Conservation (phyloP, 352 stramenopile species). For the Aphanomyces cochlioides region DNA sequence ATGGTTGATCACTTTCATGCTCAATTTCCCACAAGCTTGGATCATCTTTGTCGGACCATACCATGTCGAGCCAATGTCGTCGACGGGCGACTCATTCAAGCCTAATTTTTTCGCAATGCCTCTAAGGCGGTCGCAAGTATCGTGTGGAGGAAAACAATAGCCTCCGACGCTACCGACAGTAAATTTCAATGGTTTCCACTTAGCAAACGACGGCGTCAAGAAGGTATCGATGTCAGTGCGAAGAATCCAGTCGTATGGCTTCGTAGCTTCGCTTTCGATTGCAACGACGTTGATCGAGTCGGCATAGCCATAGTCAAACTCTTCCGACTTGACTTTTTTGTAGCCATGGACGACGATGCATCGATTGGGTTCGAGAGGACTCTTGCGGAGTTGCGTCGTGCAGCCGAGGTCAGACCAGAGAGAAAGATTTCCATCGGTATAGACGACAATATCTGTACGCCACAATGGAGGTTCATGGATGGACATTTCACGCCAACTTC, state of each 20-base stretch:
- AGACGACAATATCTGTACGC: conserved; percentile 23
- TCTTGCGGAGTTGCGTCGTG: not conserved
- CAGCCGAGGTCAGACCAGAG: not conserved
- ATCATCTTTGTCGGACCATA: not conserved
- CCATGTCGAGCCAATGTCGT: conserved; percentile 4
- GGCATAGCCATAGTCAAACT: not conserved
- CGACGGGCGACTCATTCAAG: not conserved
- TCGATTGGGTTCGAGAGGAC: not conserved
- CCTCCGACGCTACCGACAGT: not conserved
- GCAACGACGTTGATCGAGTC: not conserved
- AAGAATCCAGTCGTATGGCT: not conserved
- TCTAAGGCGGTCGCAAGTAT: not conserved
- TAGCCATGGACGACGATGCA: not conserved
- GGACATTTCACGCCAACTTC: not conserved
- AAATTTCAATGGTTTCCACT: not conserved
- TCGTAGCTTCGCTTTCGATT: not conserved
- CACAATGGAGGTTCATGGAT: not conserved
- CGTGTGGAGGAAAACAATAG: not conserved
- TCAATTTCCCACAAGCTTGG: conserved; percentile 1
- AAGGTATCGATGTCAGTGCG: not conserved
- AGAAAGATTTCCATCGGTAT: not conserved
- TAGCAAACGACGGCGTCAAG: not conserved
- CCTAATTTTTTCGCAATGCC: not conserved
- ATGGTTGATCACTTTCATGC: not conserved
- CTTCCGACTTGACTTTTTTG: not conserved